Evolutionary conservation across 345 rosid genomes (phyloP).

Genomic region (Salix caprea): DNA sequence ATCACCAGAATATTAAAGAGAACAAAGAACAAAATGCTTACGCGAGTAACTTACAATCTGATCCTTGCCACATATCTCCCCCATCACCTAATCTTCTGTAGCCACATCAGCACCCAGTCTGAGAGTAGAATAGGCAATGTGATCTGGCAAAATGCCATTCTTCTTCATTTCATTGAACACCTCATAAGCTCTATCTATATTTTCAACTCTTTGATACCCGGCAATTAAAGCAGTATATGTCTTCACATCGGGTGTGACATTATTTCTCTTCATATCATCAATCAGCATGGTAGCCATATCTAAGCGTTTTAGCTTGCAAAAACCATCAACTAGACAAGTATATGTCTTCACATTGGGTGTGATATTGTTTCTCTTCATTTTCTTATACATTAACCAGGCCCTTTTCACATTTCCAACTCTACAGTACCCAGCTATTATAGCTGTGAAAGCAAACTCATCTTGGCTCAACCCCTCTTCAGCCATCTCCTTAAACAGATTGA

Average conservation of each 20-base stretch:
- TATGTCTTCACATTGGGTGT: constrained; percentile 42
- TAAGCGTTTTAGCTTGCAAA: constrained; percentile 34
- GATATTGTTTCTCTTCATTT: constrained; percentile 30
- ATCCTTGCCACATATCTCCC: background rate
- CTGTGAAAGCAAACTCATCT: constrained; percentile 37
- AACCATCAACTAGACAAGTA: constrained; percentile 49
- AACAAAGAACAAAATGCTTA: background rate
- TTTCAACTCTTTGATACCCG: constrained; percentile 34
- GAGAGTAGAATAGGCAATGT: constrained; percentile 4
- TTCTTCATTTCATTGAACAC: constrained; percentile 44
- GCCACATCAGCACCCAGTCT: background rate
- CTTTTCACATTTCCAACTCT: constrained; percentile 38
- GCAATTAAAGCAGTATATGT: constrained; percentile 41
- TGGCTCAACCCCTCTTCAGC: constrained; percentile 32
- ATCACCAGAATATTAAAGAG: background rate
- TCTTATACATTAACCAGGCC: constrained; percentile 32
- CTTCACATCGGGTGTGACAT: constrained; percentile 36
- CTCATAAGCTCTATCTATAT: constrained; percentile 23
- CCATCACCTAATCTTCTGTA: background rate
- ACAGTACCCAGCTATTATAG: constrained; percentile 44
- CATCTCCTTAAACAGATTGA: constrained; percentile 37
- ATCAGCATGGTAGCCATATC: constrained; percentile 41
- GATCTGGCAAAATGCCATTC: constrained; percentile 32
- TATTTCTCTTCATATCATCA: constrained; percentile 33
- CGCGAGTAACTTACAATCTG: background rate